Evolutionary conservation across 305 asterid species (phyloP), one percentile per base, ranked within the genome.

Genomic region (Rubia tinctorum): DNA sequence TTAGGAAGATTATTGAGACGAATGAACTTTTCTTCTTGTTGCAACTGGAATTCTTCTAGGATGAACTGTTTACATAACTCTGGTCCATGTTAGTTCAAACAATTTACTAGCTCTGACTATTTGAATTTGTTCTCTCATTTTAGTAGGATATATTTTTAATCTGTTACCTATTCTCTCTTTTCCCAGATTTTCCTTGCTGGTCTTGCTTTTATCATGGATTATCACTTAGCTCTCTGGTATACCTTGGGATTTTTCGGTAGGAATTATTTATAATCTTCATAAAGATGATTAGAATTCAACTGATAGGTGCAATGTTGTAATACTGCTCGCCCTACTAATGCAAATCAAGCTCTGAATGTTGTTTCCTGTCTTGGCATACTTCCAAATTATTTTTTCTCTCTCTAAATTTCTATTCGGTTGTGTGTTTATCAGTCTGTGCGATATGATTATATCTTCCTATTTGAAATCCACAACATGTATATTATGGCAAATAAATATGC

Each of bases 151-250:
- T 25, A 37, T 17, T 63, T 68, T 77, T 82, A 56, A 88, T 79
- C 64, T 56, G 64, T 61, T 73, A 73, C 68, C 63, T 65, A 43
- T 64, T 45, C 60, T 77, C 14, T 68, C 60, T 71, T 84, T 71
- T 22, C 75, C 68, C 92, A 95, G 99, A 80, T 89, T 86, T 89
- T 89, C 84, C 96, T 95, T 73, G 90, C 86, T 68, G 96, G 89
- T 71, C 73, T 90, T 71, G 90, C 98, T 76, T 82, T 92, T 84
- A 73, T 89, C 71, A 63, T 90, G 91, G 99, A 95, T 82, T 87
- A 89, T 86, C 99, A 89, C 89, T 77, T 95, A 90, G 91, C 96
- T 69, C 82, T 92, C 78, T 92, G 97, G 98, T 92, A 90, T 80
- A 84, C 89, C 47, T 76, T 88, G 78, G 90, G 84, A 39, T 95